These are phyloP conservation scores for Cryptosporidium parvum DNA, from an alignment of 169 alveolate genomes.

Conservation along the genomic window DNA sequence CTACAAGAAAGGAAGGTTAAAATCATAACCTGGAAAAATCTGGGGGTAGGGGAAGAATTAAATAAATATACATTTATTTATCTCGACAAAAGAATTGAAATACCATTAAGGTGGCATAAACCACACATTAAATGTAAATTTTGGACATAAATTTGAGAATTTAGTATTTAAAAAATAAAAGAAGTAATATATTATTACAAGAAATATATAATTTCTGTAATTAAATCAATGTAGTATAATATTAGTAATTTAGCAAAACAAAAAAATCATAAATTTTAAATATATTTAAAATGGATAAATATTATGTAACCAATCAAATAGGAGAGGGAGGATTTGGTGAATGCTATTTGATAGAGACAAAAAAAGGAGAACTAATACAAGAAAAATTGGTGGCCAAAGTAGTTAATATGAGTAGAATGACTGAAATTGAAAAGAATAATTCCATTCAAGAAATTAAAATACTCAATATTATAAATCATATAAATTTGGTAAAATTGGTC, in stretches of 20 bases:
- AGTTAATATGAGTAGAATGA: slow-evolving; percentile 73
- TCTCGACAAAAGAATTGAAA: neutral
- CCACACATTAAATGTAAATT: slow-evolving; percentile 12
- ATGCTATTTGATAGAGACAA: slow-evolving; percentile 52
- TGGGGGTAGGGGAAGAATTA: no score
- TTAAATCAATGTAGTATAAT: neutral
- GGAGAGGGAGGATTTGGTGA: slow-evolving; percentile 74
- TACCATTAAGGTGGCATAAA: neutral
- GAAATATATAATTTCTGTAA: neutral
- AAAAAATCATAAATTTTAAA: neutral
- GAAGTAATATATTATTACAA: no score
- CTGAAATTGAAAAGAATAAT: slow-evolving; percentile 70
- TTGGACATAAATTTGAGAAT: slow-evolving; percentile 2
- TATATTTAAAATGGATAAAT: slow-evolving; percentile 27
- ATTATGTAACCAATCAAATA: slow-evolving; percentile 24
- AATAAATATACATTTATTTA: no score
- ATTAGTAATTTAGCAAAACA: neutral
- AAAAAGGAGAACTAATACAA: slow-evolving; percentile 11
- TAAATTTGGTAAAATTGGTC: slow-evolving; percentile 22
- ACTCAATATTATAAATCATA: slow-evolving; percentile 27
- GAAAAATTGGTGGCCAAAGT: slow-evolving; percentile 70
- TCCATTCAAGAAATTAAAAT: slow-evolving; percentile 73
- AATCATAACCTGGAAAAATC: neutral
- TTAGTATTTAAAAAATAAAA: neutral
- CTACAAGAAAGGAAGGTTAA: neutral